phyloP scores from a whole-genome alignment of 192 early-diverging fungal genomes.

The Mortierella hygrophila region DNA sequence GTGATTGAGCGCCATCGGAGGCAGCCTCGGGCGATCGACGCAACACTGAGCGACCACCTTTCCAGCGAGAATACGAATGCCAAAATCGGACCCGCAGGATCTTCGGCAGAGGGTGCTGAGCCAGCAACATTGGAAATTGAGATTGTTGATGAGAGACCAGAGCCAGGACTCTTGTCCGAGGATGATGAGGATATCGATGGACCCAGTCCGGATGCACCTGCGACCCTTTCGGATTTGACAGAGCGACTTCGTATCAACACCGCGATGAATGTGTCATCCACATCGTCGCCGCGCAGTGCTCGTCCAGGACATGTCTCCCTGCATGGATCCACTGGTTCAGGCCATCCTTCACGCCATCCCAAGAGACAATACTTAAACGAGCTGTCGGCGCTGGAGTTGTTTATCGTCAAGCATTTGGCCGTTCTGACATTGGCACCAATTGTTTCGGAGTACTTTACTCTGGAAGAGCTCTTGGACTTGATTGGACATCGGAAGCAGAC shows the following conservation, averaged over 20 bases:
- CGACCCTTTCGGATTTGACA: constrained; percentile 48
- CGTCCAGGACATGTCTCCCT: constrained; percentile 18
- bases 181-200: constrained; percentile 25
- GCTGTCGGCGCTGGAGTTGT: constrained; percentile 82
- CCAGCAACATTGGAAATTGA: constrained; percentile 42
- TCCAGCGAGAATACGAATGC: constrained; percentile 1
- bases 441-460: constrained; percentile 75
- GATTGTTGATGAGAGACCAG: constrained; percentile 40
- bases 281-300: constrained; percentile 11
- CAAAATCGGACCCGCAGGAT: neutral
- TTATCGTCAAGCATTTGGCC: constrained; percentile 89
- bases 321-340: constrained; percentile 11
- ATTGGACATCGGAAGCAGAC: constrained; percentile 82
- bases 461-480: constrained; percentile 83
- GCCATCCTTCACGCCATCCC: constrained; percentile 13
- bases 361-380: constrained; percentile 70
- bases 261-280: neutral
- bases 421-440: constrained; percentile 79
- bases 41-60: constrained; percentile 14
- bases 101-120: constrained; percentile 12
- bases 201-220: constrained; percentile 38
- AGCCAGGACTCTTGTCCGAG: neutral
- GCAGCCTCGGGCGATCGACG: neutral
- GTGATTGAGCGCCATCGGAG: constrained; percentile 63
- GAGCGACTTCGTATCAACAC: constrained; percentile 47